Base-by-base conservation (phyloP, 1,284 basidiomycete genomes). In the Termitomyces sp. region DNA sequence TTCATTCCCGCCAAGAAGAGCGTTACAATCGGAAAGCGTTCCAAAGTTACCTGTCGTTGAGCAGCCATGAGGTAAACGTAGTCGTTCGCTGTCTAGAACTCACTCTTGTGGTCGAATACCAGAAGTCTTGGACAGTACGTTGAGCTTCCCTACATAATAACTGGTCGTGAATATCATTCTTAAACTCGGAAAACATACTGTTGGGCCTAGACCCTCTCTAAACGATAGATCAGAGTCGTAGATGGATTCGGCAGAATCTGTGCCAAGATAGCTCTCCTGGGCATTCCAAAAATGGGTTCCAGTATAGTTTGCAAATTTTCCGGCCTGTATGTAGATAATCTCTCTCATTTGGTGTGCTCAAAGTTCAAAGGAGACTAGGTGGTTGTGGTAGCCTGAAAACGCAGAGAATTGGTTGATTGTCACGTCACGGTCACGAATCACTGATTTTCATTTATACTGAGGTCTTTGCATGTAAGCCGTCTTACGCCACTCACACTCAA, bases 251-350 rank as follows among this genome's bases (percentile, higher is more conserved):
- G 75, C 73, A 46, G 67, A 70, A 46, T 77, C 78, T 36, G 72
- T 71, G 55, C 47, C 74, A 60, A 87, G 80, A 65, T 90, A 90
- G 59, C 68, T 74, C 65, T 89, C 84, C 66, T 90, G 87, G 0
- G 86, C 79, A 64, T 90, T 90, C 86, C 87, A 91, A 63, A 88
- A 90, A 64, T 91, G 89, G 0, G 86, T 81, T 49, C 86, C 87
- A 21, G 79, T 70, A 64, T 83, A 80, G 64, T 90, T 90, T 17
- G 88, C 77, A 46, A 80, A 62, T 31, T 74, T 69, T 43, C 88
- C 88, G 0, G 85, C 85, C 68, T 90, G 88, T 51, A 91, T 73
- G 65, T 91, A 84, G 57, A 91, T 69, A 59, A 90, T 88, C 64
- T 91, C 89, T 63, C 77, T 82, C 88, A 90, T 90, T 40, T 21